Evolutionary conservation across 2,329 filamentous ascomycete species (phyloP).

Genomic region (Verticillium klebahnii): DNA sequence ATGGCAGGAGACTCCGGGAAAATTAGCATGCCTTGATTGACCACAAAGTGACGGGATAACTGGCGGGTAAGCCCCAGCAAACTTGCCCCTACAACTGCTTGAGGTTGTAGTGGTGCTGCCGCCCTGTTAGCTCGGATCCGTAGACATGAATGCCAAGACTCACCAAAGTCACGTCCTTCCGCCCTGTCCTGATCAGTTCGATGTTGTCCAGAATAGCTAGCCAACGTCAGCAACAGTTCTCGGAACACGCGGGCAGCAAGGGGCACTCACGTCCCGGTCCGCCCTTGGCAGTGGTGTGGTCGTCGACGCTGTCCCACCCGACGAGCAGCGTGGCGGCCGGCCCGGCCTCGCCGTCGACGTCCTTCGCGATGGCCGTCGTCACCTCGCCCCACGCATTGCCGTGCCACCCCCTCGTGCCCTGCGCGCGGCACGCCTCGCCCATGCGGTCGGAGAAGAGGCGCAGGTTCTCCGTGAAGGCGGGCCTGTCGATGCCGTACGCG

Average conservation of each 20-base stretch:
- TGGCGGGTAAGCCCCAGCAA: neutral
- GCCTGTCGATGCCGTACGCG: conserved; percentile 23
- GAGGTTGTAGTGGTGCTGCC: conserved; percentile 10
- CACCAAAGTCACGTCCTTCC: conserved; percentile 27
- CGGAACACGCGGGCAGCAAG: too few species aligned
- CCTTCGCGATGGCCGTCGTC: conserved; percentile 19
- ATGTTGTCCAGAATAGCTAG: conserved; percentile 31
- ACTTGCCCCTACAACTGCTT: conserved; percentile 5
- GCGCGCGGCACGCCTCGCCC: conserved; percentile 16
- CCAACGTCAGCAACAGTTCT: neutral
- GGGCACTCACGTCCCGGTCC: conserved; percentile 15
- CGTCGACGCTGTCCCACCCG: conserved; percentile 35
- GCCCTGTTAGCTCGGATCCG: neutral
- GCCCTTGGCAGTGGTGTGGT: conserved; percentile 24
- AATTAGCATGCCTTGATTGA: too few species aligned
- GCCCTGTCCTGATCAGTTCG: conserved; percentile 22
- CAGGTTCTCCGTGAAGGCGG: conserved; percentile 11
- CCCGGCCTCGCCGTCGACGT: conserved; percentile 19
- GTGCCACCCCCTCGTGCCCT: conserved; percentile 22
- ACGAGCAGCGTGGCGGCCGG: conserved; percentile 27
- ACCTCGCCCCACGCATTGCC: conserved; percentile 28
- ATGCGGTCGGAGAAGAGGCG: conserved; percentile 24
- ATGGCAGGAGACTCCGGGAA: too few species aligned
- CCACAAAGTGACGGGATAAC: too few species aligned
- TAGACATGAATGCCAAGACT: conserved; percentile 5